Evolutionary conservation across 257 asterid species (phyloP), one percentile per base, ranked within the genome.

Genomic region (Avicennia marina): DNA sequence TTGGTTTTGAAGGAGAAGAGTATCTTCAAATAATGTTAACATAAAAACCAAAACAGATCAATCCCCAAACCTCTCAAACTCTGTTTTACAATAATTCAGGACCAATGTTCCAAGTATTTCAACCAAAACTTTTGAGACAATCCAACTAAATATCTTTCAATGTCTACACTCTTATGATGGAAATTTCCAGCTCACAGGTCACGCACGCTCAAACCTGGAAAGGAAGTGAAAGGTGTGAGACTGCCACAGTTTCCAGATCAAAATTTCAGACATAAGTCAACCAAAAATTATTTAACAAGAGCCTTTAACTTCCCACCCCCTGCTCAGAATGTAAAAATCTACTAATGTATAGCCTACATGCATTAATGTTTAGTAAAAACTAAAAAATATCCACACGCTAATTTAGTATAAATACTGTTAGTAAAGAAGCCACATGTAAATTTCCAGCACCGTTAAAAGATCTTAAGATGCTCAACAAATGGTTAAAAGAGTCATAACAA

Each of bases 171-270:
- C 46, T 11, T 1, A n/a, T 12, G 26, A 5, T 4, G 53, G 26
- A 34, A 16, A 51, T 12, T 32, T 44, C 39, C 17, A 31, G 46
- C 62, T 75, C 59, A 70, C 53, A 66, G 74, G 63, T 75, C 74
- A 58, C 58, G 81, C 31, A 58, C n/a, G n/a, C n/a, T n/a, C n/a
- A n/a, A n/a, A n/a, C n/a, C n/a, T n/a, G n/a, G n/a, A n/a, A n/a
- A n/a, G 2, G 38, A 18, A 10, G 25, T 18, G 47, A 21, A 50
- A 11, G 18, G 6, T 7, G 4, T 0, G 10, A 10, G 45, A n/a
- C 6, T 0, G 17, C 15, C 4, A 16, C 27, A 16, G 19, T 48
- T 49, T 19, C 8, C 1, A 29, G 1, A 34, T 18, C 11, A 0
- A 9, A 55, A 6, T 12, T 4, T 15, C 11, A 7, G 15, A 26